Evolutionary conservation across 345 rosid species (phyloP), one percentile per base, ranked within the genome.

Genomic region (Arabidopsis suecica): DNA sequence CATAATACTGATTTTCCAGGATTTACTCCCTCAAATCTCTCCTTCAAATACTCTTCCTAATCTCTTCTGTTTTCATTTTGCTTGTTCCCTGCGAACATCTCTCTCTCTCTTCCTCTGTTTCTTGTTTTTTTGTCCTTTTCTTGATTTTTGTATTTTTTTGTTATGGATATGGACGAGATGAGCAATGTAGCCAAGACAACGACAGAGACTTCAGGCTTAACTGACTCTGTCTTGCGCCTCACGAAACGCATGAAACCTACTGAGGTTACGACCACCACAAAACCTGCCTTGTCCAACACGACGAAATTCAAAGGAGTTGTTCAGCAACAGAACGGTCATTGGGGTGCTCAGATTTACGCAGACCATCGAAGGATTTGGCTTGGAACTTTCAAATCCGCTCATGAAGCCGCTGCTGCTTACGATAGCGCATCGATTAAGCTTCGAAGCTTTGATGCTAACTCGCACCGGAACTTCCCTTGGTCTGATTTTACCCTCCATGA

Each of bases 261-360:
- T 32, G 7, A 3, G n/a, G 51, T 22, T 25, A 34, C 53, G 4
- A 22, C 60, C 5, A 36, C 73, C 20, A 36, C 59, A 57, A 53
- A 53, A 14, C 34, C 18, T 54, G 16, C n/a, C 61, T 55, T 30
- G 61, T 45, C 74, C 23, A 58, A 33, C 50, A 7, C 58, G 32
- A 18, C 82, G 6, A 84, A 61, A 68, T 86, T 75, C 72, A 86
- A 84, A 83, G 96, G 91, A 3, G 87, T 88, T 3, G 85, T 86
- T 18, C 82, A 81, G 0, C 89, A 84, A 5, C 84, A 68, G 66
- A 84, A 85, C 36, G 93, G 93, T 16, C 78, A 81, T 25, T 90
- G 88, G 88, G 96, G 93, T 0, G 87, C 88, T 25, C 96, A 88
- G 79, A 88, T 88, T 55, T 88, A 88, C 55, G 82, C 83, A 33